Base-by-base conservation (phyloP, 106 monocot species). In the Apostasia shenzhenica region DNA sequence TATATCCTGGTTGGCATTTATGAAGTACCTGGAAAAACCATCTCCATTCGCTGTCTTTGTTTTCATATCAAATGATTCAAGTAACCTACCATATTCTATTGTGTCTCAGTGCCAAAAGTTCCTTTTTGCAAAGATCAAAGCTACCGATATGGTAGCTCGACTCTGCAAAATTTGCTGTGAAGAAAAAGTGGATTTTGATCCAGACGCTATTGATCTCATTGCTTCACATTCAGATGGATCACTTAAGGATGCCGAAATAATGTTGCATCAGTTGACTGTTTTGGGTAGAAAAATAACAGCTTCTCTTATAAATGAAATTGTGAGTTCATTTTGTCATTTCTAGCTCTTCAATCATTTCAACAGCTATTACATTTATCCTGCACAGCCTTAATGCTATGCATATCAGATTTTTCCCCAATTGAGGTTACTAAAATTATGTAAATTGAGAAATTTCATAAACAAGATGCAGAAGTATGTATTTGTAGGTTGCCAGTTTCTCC, bases 161-260 rank as follows among this genome's bases (percentile, higher is more conserved):
- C 61, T 91, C 55, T 68, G 76, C 69, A 77, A 55, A 44, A 45
- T 91, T 37, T 76, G 71, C 37, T 48, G 48, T 45, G 62, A 81
- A 43, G 91, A 91, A 74, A 72, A 73, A 2, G 63, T 91, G 12
- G 81, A 91, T 66, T 57, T 84, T 73, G 87, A 91, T 54, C 52
- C 74, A 55, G 77, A 80, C 61, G 91, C 87, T 69, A 54, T 91
- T 45, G 66, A 87, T 76, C 70, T 86, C 52, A 84, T 91, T 63
- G 79, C 91, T 60, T 43, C 65, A 10, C 78, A 84, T 68, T 91
- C 86, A 39, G 81, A 87, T 69, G 91, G 91, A 11, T 91, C 91
- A 61, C 77, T 87, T 49, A 56, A 80, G 37, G 81, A 84, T 84
- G 86, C 87, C 64, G 91, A 84, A 72, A 87, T 70, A 63, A 82